Conservation (phyloP, 2,329 filamentous ascomycete genomes). For the Didymella exigua region DNA sequence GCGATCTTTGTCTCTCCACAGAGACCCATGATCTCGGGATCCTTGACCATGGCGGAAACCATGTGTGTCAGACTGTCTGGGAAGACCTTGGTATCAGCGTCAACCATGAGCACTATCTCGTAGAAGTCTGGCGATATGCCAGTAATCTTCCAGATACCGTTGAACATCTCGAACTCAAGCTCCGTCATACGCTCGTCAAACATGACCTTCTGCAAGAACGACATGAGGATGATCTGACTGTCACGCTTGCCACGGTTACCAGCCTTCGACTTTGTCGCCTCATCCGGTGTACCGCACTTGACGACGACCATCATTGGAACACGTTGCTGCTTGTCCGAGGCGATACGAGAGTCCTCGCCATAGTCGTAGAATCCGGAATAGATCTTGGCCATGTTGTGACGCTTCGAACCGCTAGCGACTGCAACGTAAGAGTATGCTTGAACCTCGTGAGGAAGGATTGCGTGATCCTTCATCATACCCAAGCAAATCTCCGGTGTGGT, state of each 20-base stretch:
- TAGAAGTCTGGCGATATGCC: conserved; percentile 98
- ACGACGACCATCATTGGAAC: conserved; percentile 97
- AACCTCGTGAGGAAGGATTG: conserved; percentile 79
- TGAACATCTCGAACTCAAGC: conserved; percentile 99
- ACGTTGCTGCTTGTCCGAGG: conserved; percentile 86
- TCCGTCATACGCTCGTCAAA: conserved; percentile 99
- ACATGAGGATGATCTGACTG: conserved; percentile 99
- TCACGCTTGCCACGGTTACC: conserved; percentile 98
- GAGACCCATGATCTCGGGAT: conserved; percentile 98
- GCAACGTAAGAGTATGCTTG: conserved; percentile 94
- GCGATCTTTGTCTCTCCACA: conserved; percentile 99
- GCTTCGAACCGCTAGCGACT: conserved; percentile 91
- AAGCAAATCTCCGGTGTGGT: conserved; percentile 91
- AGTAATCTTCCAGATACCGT: conserved; percentile 97
- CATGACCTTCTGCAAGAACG: conserved; percentile 99
- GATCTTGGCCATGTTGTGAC: conserved; percentile 99
- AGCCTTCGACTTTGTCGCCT: conserved; percentile 80
- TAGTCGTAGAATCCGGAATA: conserved; percentile 99
- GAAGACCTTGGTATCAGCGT: conserved; percentile 99
- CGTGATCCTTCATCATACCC: conserved; percentile 92
- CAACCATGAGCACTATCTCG: conserved; percentile 97
- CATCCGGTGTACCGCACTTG: conserved; percentile 92
- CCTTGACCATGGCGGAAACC: conserved; percentile 98
- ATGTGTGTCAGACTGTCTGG: conserved; percentile 98
- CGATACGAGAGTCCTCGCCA: conserved; percentile 77